Evolutionary conservation across 2,329 filamentous ascomycete species (phyloP).

Genomic region (Paraconiothyrium brasiliense): DNA sequence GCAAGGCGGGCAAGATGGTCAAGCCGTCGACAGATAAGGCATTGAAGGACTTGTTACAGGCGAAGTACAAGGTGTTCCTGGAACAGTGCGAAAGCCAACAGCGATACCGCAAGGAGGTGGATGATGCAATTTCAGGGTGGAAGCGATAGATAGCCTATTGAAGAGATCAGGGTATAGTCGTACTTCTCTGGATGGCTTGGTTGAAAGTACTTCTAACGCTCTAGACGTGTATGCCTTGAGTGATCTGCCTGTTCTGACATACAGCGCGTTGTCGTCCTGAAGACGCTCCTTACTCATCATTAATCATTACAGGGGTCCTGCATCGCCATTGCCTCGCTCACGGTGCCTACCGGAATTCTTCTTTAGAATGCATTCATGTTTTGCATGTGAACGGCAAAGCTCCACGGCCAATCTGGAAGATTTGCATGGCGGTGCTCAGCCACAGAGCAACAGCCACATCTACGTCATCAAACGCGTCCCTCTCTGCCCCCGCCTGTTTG

Average conservation of each 20-base stretch:
- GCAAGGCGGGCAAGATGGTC: slow-evolving; percentile 87
- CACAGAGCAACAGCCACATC: slow-evolving; percentile 12
- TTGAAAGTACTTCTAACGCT: neutral
- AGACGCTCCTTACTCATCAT: too few species aligned
- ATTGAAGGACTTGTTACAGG: slow-evolving; percentile 81
- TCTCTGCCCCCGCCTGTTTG: slow-evolving; percentile 10
- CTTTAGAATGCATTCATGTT: neutral
- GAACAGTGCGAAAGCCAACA: slow-evolving; percentile 90
- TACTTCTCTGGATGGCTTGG: neutral
- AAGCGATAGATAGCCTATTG: slow-evolving; percentile 15
- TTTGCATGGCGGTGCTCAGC: neutral
- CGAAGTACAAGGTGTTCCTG: slow-evolving; percentile 95
- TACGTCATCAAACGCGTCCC: slow-evolving; percentile 17
- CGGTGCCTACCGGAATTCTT: too few species aligned
- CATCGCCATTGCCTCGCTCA: too few species aligned
- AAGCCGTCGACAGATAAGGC: slow-evolving; percentile 74
- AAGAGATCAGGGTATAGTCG: neutral
- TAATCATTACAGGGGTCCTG: too few species aligned
- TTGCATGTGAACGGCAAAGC: slow-evolving; percentile 13
- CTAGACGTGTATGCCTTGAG: too few species aligned
- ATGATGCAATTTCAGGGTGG: slow-evolving; percentile 61
- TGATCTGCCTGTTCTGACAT: too few species aligned
- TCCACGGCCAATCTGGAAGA: neutral
- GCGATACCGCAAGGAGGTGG: slow-evolving; percentile 79
- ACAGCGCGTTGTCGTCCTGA: too few species aligned